Percentiles rank a stretch among this genome's conserved stretches.
These are phyloP conservation scores for Mycena galopus DNA, from an alignment of 768 basidiomycete genomes.

Conservation along the genomic window DNA sequence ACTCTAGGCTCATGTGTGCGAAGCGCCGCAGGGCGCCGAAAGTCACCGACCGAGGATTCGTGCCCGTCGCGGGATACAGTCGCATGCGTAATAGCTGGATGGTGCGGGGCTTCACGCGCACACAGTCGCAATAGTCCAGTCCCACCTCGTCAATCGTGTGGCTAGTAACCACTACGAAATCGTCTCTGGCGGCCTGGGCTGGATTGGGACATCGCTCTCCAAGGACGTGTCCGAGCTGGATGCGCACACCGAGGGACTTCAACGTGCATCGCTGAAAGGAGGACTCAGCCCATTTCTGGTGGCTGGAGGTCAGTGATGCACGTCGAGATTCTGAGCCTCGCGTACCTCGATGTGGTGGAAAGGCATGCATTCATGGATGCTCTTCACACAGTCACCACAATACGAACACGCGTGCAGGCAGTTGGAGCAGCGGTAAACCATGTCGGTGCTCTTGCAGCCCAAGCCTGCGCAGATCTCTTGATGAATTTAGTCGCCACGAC, in stretches of 20 bases:
- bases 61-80: background rate
- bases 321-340: no score
- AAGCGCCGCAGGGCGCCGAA: conserved; percentile 7
- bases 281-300: background rate
- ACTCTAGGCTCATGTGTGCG: conserved; percentile 16
- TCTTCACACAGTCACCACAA: background rate
- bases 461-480: background rate
- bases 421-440: background rate
- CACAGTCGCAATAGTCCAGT: background rate
- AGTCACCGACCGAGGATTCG: background rate
- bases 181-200: background rate
- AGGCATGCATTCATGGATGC: background rate
- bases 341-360: background rate
- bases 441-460: background rate
- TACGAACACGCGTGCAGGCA: background rate
- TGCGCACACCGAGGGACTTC: background rate
- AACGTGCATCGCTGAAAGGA: background rate
- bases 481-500: background rate
- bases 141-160: conserved; percentile 4
- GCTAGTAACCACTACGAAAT: background rate
- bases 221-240: background rate
- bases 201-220: background rate
- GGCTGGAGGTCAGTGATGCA: no score
- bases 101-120: background rate
- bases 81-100: background rate